Evolutionary conservation across 2,329 filamentous ascomycete genomes (phyloP).

Genomic region (Venturia carpophila): DNA sequence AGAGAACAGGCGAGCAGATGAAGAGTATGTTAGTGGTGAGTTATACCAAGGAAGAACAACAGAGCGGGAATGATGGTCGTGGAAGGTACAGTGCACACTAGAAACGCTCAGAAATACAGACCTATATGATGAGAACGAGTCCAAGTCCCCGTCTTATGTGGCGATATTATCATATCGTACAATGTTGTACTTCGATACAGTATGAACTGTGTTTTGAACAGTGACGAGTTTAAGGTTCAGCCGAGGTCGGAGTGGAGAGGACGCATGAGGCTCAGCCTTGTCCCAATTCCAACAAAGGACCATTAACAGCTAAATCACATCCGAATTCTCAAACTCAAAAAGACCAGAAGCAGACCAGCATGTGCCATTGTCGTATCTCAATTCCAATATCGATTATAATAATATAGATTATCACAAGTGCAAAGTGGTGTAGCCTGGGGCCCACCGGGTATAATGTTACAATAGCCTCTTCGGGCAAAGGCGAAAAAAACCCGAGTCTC

Average conservation of each 20-base stretch:
- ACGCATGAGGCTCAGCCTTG: not conserved
- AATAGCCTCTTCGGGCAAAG: not conserved
- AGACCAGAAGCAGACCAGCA: no score
- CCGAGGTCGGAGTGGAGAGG: not conserved
- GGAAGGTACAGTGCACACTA: not conserved
- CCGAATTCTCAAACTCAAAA: no score
- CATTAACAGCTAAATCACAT: no score
- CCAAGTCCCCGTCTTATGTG: not conserved
- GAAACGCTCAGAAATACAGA: not conserved
- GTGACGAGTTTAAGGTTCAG: not conserved
- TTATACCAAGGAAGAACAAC: not conserved
- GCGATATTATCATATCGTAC: not conserved
- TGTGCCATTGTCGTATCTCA: not conserved
- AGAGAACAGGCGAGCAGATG: not conserved
- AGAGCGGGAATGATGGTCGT: not conserved
- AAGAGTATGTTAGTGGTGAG: not conserved
- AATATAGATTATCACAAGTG: not conserved
- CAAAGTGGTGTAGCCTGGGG: not conserved
- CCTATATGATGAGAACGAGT: not conserved
- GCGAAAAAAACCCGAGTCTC: not conserved
- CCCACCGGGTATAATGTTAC: slow-evolving; percentile 11
- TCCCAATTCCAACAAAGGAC: not conserved
- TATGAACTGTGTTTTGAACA: not conserved
- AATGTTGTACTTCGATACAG: not conserved
- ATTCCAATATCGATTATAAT: not conserved